These are phyloP conservation scores for Lunularia cruciata DNA, from an alignment of 225 moss, liverwort and hornwort species.

Conservation along the genomic window DNA sequence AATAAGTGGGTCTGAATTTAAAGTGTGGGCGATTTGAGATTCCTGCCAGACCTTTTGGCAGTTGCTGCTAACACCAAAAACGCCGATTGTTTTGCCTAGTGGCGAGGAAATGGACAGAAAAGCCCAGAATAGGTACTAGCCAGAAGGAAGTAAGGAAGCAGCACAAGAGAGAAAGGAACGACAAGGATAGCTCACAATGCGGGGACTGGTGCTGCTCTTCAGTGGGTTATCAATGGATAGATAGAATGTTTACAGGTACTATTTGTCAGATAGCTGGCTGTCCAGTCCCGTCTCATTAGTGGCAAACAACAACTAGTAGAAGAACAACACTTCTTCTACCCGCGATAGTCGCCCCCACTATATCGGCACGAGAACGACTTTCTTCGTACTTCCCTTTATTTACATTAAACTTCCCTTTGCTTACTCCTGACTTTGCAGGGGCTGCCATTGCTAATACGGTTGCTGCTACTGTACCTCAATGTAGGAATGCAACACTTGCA, in stretches of 20 bases:
- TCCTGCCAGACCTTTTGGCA: background rate
- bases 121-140: background rate
- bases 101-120: background rate
- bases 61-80: background rate
- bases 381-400: background rate
- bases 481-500: too few relatives aligned
- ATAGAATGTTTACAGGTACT: background rate
- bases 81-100: constrained; percentile 1
- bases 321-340: background rate
- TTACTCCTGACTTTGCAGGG: background rate
- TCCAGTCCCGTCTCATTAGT: background rate
- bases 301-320: too few relatives aligned
- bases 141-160: too few relatives aligned
- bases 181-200: too few relatives aligned
- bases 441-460: too few relatives aligned
- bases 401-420: too few relatives aligned
- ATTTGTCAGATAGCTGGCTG: background rate
- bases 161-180: background rate
- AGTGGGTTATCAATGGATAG: background rate
- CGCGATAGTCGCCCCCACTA: background rate
- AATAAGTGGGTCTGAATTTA: background rate
- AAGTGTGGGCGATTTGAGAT: constrained; percentile 1
- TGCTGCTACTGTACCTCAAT: too few relatives aligned
- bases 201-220: background rate
- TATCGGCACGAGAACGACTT: background rate